Base-by-base conservation (phyloP, 164 flowering plant genomes). In the Stephania japonica region DNA sequence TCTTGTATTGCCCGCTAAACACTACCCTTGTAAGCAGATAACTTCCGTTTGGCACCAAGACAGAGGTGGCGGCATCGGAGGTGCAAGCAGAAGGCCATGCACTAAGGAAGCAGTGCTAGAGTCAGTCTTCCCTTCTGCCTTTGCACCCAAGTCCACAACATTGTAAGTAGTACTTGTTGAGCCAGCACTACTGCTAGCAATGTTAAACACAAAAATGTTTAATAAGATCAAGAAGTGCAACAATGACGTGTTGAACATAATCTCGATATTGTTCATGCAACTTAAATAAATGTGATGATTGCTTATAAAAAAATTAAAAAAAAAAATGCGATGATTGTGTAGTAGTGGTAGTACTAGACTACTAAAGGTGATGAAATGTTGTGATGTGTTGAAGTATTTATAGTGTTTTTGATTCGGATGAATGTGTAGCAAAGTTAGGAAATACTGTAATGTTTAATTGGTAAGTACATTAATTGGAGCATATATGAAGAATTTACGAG, bases 61-160 rank as follows among this genome's bases (percentile, higher is more conserved):
- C 73, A 1, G 75, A 74, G 10, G 76, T 72, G 0, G 81, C 68
- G 1, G 9, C 50, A 5, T 26, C 12, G 3, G 84, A 71, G 13
- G 21, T 56, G 67, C 87, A 84, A 27, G 87, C 84, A 1, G 77
- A 62, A 1, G 26, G 18, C 87, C 87, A 84, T 50, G 87, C 85
- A 14, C 64, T 68, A 8, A 82, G 74, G 72, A 82, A 81, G 82
- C 65, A 6, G 71, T 42, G 53, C 78, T 72, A 25, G 78, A 68
- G 50, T 84, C 87, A 1, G 76, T 72, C 32, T 7, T 75, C 3
- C 85, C 87, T 23, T 81, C 76, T 1, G 80, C 62, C 16, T 64
- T 79, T n/a, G 87, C 87, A 12, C 87, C 87, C 14, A 75, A 76
- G 19, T 67, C 23, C 10, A 70, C 65, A 10, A 84, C 75, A 53